Evolutionary conservation across 495 filamentous ascomycete genomes (phyloP).

Genomic region (Aspergillus conjunctus): DNA sequence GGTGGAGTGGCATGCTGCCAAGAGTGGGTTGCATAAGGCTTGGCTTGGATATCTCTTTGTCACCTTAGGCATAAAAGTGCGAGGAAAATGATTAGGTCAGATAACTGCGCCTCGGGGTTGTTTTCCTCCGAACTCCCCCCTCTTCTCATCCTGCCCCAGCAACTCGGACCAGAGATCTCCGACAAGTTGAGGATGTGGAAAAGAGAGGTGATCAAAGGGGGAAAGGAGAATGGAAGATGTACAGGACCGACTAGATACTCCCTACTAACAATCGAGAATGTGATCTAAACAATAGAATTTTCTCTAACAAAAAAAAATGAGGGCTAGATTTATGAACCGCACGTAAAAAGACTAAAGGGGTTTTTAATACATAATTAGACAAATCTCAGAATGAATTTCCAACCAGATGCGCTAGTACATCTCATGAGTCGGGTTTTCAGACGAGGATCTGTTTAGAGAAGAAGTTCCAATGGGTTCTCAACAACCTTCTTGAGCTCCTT

Average conservation of each 20-base stretch:
- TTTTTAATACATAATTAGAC: conserved; percentile 53
- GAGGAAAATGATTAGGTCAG: not conserved
- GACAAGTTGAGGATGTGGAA: too few relatives aligned
- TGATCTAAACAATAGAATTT: too few relatives aligned
- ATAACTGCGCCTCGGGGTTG: not conserved
- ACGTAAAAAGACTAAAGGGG: conserved; percentile 32
- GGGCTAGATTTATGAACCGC: conserved; percentile 40
- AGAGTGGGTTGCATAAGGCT: not conserved
- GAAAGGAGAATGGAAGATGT: too few relatives aligned
- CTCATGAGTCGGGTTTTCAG: conserved; percentile 9
- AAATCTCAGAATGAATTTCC: conserved; percentile 23
- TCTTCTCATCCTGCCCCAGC: too few relatives aligned
- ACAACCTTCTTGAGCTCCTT: conserved; percentile 94
- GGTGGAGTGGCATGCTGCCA: conserved; percentile 15
- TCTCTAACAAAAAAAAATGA: conserved; percentile 30
- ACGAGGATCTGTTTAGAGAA: conserved; percentile 61
- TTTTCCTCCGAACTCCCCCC: too few relatives aligned
- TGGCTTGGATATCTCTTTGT: not conserved
- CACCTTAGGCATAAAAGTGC: too few relatives aligned
- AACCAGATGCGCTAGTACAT: conserved; percentile 25
- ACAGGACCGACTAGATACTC: too few relatives aligned
- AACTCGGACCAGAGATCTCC: too few relatives aligned
- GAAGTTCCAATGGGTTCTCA: conserved; percentile 93
- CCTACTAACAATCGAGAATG: too few relatives aligned
- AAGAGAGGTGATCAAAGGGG: too few relatives aligned